Evolutionary conservation across 306 rosid species (phyloP).

Genomic region (Quercus variabilis): DNA sequence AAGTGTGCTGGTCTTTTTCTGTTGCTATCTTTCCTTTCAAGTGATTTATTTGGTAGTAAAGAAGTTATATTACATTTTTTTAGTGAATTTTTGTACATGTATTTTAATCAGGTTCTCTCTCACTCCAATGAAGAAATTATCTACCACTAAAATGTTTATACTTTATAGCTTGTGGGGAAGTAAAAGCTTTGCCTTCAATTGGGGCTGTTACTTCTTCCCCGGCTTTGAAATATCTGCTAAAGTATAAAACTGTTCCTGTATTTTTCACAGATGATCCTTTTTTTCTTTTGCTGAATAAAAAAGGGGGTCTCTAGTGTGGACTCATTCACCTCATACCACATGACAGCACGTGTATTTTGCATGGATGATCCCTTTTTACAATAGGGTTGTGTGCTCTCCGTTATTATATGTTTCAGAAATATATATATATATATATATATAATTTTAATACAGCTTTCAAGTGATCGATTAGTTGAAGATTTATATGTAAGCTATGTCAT

Average conservation of each 20-base stretch:
- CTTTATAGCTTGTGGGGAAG: neutral
- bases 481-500: neutral
- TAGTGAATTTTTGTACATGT: no score
- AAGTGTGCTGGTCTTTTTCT: neutral
- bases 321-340: no score
- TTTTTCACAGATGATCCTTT: no score
- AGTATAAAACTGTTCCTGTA: no score
- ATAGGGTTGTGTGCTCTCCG: neutral
- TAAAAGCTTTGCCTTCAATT: neutral
- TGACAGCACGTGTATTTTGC: no score
- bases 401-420: neutral
- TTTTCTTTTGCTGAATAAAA: no score
- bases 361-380: no score
- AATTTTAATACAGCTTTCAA: neutral
- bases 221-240: neutral
- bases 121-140: no score
- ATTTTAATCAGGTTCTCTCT: no score
- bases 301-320: no score
- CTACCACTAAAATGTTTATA: neutral
- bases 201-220: neutral
- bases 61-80: no score
- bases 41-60: neutral
- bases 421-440: no score
- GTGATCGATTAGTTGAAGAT: neutral
- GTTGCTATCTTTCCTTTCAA: neutral